These are phyloP conservation scores for Alternaria viburni DNA, from an alignment of 2,329 filamentous ascomycete species.

Conservation along the genomic window DNA sequence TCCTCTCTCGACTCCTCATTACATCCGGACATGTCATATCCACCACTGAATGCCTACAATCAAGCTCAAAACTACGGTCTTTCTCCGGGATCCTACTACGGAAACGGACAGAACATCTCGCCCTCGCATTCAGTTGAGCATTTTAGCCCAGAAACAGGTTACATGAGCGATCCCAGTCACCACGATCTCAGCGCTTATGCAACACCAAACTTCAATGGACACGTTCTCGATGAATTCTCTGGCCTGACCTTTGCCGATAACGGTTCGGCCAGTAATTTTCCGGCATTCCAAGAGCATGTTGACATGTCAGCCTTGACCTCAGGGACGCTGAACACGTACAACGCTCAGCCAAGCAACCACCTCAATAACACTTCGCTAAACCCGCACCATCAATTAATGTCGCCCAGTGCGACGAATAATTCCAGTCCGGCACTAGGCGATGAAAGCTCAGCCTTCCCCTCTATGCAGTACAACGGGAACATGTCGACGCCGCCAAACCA, in stretches of 20 bases:
- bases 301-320: slow-evolving; percentile 39
- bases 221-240: slow-evolving; percentile 40
- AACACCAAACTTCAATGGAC: slow-evolving; percentile 39
- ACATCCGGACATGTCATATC: slow-evolving; percentile 42
- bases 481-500: slow-evolving; percentile 39
- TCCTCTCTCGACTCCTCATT: slow-evolving; percentile 47
- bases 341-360: slow-evolving; percentile 34
- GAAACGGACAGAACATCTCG: slow-evolving; percentile 41
- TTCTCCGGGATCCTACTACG: slow-evolving; percentile 37
- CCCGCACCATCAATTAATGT: slow-evolving; percentile 42
- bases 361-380: slow-evolving; percentile 29
- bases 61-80: slow-evolving; percentile 37
- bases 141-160: slow-evolving; percentile 44
- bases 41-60: slow-evolving; percentile 34
- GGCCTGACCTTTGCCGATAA: slow-evolving; percentile 39
- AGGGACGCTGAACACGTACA: slow-evolving; percentile 37
- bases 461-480: slow-evolving; percentile 28
- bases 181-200: slow-evolving; percentile 42
- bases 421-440: slow-evolving; percentile 47
- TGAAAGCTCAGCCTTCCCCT: slow-evolving; percentile 27
- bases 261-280: slow-evolving; percentile 24
- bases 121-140: slow-evolving; percentile 49
- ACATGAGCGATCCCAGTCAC: slow-evolving; percentile 43
- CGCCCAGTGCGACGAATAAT: slow-evolving; percentile 44
- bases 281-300: slow-evolving; percentile 29